phyloP scores from a whole-genome alignment of 108 stramenopile species.

The Nitzschia palea region DNA sequence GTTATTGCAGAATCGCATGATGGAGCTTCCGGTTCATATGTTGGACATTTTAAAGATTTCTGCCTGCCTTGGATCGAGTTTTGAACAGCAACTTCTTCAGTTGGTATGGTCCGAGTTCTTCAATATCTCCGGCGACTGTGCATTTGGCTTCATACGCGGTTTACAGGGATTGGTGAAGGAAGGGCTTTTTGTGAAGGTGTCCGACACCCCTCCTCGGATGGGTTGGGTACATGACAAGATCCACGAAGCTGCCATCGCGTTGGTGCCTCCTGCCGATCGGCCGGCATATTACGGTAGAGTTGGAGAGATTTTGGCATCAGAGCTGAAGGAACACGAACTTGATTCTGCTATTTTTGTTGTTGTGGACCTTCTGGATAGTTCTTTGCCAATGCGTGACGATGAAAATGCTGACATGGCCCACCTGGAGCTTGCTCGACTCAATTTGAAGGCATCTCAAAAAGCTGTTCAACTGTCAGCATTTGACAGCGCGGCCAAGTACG shows the following conservation, averaged over 20 bases:
- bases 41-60: constrained; percentile 7
- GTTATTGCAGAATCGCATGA: too few relatives aligned
- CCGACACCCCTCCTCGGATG: neutral
- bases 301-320: neutral
- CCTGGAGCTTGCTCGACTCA: constrained; percentile 1
- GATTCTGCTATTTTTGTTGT: constrained; percentile 1
- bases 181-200: neutral
- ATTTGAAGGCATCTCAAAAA: constrained; percentile 22
- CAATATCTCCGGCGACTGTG: neutral
- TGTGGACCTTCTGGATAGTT: constrained; percentile 11
- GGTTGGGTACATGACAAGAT: constrained; percentile 36
- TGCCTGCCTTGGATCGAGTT: constrained; percentile 8
- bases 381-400: neutral
- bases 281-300: neutral
- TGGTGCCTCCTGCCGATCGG: neutral
- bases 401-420: neutral
- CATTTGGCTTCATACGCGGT: neutral
- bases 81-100: neutral
- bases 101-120: neutral
- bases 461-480: constrained; percentile 26
- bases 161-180: neutral
- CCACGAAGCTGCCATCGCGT: constrained; percentile 23
- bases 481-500: constrained; percentile 21
- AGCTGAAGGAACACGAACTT: neutral
- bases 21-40: neutral